Conservation (phyloP, 345 rosid genomes). For the Microthlaspi erraticum region DNA sequence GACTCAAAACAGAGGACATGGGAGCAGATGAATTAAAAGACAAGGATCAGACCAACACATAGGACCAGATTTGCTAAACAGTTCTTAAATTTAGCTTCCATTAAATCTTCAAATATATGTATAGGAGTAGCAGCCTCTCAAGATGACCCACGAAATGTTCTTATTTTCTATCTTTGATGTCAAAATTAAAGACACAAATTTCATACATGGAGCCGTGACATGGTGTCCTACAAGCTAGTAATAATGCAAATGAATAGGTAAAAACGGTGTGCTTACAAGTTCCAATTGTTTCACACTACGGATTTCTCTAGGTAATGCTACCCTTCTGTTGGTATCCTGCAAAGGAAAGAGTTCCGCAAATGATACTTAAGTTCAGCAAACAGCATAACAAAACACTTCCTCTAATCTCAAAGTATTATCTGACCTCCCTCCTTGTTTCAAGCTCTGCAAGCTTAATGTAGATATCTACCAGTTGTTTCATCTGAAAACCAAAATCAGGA, state of each 20-base stretch:
- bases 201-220: conserved; percentile 1
- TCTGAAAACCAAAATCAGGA: conserved; percentile 50
- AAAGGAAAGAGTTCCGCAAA: conserved; percentile 33
- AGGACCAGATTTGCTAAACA: conserved; percentile 7
- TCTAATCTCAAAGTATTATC: conserved; percentile 30
- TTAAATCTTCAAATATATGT: background rate
- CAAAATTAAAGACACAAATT: conserved; percentile 4
- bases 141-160: conserved; percentile 7
- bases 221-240: conserved; percentile 28
- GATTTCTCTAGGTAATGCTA: conserved; percentile 83
- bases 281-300: conserved; percentile 80
- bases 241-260: conserved; percentile 10
- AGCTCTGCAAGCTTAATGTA: conserved; percentile 97
- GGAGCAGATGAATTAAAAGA: background rate
- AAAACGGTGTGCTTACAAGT: conserved; percentile 63
- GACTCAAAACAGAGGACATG: conserved; percentile 10
- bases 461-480: conserved; percentile 94
- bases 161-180: conserved; percentile 2
- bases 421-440: conserved; percentile 95
- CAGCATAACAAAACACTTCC: conserved; percentile 23
- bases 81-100: background rate
- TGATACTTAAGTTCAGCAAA: conserved; percentile 28
- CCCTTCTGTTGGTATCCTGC: conserved; percentile 76
- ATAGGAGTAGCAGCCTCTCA: conserved; percentile 10
- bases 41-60: conserved; percentile 8